These are phyloP conservation scores for Cavenderia fasciculata DNA, from an alignment of 78 protist species.

Conservation along the genomic window DNA sequence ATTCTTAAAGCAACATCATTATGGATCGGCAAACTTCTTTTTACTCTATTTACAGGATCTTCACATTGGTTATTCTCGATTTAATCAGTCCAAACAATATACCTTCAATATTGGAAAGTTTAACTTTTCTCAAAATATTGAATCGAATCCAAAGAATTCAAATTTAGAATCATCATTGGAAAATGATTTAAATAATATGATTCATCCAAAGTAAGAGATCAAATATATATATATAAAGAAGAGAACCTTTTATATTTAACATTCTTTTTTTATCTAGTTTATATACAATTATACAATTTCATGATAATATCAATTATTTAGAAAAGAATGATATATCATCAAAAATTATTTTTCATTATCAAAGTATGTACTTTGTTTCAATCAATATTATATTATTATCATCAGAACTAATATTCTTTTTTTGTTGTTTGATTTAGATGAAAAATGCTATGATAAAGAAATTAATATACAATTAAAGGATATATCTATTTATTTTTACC, in stretches of 20 bases:
- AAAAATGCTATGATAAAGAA: background rate
- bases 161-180: background rate
- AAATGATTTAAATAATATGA: background rate
- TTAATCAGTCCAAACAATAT: background rate
- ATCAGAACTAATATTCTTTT: background rate
- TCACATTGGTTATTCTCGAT: background rate
- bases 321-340: background rate
- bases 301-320: background rate
- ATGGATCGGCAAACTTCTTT: constrained; percentile 13
- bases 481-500: background rate
- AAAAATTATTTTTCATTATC: background rate
- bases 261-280: background rate
- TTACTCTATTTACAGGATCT: background rate
- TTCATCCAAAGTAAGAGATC: background rate
- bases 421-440: background rate
- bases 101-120: background rate
- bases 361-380: background rate
- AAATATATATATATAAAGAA: too few species aligned
- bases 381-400: background rate
- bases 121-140: constrained; percentile 9
- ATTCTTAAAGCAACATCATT: constrained; percentile 1
- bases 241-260: background rate
- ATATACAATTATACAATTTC: constrained; percentile 4
- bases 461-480: constrained; percentile 17
- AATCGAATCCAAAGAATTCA: background rate